A percentile compares a stretch with the other conserved stretches of the same genome.
Conservation (phyloP, 805 yeast species). For the Saccharomycopsis synnaedendra region DNA sequence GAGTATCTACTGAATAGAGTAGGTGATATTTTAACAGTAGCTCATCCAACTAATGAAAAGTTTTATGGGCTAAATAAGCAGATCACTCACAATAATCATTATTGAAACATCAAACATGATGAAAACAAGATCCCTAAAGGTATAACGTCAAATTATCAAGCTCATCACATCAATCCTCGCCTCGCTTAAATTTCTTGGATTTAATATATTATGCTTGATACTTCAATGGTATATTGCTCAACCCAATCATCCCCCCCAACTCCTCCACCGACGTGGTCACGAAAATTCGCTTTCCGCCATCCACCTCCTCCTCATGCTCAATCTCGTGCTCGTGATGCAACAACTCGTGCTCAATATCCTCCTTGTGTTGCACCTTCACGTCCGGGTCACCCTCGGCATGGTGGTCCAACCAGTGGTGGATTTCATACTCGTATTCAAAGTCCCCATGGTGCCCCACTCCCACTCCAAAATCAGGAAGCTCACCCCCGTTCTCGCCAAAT, state of each 20-base stretch:
- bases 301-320: constrained; percentile 34
- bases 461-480: constrained; percentile 82
- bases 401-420: constrained; percentile 85
- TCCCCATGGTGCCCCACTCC: constrained; percentile 86
- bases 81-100: too few species aligned
- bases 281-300: constrained; percentile 25
- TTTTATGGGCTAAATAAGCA: too few species aligned
- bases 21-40: too few species aligned
- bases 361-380: constrained; percentile 68
- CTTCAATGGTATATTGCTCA: constrained; percentile 28
- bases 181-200: too few species aligned
- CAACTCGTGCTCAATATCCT: constrained; percentile 79
- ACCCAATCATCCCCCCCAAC: constrained; percentile 27
- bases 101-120: too few species aligned
- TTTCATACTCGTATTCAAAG: constrained; percentile 87
- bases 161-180: too few species aligned
- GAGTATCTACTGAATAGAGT: too few species aligned
- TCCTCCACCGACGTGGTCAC: constrained; percentile 27
- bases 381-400: constrained; percentile 76
- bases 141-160: too few species aligned
- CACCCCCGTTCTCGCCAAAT: constrained; percentile 50
- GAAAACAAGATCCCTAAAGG: too few species aligned
- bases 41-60: too few species aligned
- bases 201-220: constrained; percentile 15
- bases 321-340: constrained; percentile 80